Evolutionary conservation across 2,329 filamentous ascomycete genomes (phyloP), one percentile per base, ranked within the genome.

Genomic region (Sporothrix curviconia): DNA sequence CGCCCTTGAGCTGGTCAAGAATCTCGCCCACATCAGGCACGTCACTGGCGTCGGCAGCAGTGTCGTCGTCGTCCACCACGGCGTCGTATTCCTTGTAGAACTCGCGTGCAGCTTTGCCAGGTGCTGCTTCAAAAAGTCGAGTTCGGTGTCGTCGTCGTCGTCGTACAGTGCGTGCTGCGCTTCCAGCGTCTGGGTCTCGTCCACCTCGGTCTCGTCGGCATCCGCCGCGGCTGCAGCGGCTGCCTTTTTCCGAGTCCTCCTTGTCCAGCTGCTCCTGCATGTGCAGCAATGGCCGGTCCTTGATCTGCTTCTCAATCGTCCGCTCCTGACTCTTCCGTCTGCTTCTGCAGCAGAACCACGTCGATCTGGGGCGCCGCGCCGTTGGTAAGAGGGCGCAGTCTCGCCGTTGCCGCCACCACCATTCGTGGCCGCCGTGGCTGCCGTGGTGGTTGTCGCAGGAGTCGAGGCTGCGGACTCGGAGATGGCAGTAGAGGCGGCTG

Each of bases 221-320:
- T 44, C 61, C 59, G 55, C 61, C 68, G 22, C 37, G 7, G 22
- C 32, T 4, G n/a, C 28, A 7, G 34, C 30, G 2, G n/a, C 50
- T 3, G 51, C 62, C 59, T 55, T 62, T 62, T 68, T 81, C 78
- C 40, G 90, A 85, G 64, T 92, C 89, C 66, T 91, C 89, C 64
- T 90, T 89, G 66, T 99, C 94, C 22, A 96, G 79, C 68, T 91
- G 80, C 66, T 96, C 89, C 70, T 99, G 94, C 74, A 95, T 87
- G 68, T 94, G 90, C n/a, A 95, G 75, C 28, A 99, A 74, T 0
- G 94, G 94, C 14, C 92, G 83, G 61, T 96, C 91, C 60, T 86
- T 89, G 17, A 97, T 80, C 71, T 99, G 94, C 60, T 91, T 90
- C 67, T 92, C 87, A 50, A 99, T 81, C 0, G 86, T 82, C 68